phyloP scores from a whole-genome alignment of 2,329 filamentous ascomycete species.

The Chaetomiaceae sp. region DNA sequence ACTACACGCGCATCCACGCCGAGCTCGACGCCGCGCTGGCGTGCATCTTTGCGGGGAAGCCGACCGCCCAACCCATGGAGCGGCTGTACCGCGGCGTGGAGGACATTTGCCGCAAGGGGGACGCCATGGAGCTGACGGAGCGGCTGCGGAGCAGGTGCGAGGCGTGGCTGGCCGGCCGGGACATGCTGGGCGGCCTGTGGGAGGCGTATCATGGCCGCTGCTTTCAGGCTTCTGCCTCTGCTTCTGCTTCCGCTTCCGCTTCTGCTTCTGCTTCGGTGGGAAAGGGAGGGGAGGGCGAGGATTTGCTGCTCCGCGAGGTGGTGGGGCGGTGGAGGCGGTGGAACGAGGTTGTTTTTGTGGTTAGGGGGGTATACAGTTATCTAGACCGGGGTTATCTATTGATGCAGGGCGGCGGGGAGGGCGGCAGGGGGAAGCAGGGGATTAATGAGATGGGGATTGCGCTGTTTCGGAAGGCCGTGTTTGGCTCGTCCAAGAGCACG shows the following conservation, averaged over 20 bases:
- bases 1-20: conserved; percentile 70
- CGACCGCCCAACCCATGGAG: conserved; percentile 71
- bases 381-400: conserved; percentile 86
- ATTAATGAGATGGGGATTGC: conserved; percentile 77
- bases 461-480: conserved; percentile 65
- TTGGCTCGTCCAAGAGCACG: conserved; percentile 31
- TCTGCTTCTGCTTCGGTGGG: not conserved
- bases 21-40: conserved; percentile 71
- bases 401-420: conserved; percentile 3
- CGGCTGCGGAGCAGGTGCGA: conserved; percentile 64
- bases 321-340: conserved; percentile 67
- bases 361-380: conserved; percentile 90
- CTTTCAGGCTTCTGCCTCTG: not conserved
- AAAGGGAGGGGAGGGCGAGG: conserved; percentile 36
- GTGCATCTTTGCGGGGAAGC: conserved; percentile 64
- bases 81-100: conserved; percentile 87
- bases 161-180: conserved; percentile 55
- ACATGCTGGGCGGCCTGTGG: conserved; percentile 54
- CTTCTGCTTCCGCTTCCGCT: not conserved
- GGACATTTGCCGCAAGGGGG: conserved; percentile 78
- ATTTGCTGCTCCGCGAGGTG: conserved; percentile 49
- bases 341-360: conserved; percentile 70
- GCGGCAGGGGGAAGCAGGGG: conserved; percentile 59
- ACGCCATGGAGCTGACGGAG: conserved; percentile 63
- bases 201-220: conserved; percentile 29